These are phyloP conservation scores for Diplodia mutila DNA, from an alignment of 2,329 filamentous ascomycete genomes.

Conservation along the genomic window DNA sequence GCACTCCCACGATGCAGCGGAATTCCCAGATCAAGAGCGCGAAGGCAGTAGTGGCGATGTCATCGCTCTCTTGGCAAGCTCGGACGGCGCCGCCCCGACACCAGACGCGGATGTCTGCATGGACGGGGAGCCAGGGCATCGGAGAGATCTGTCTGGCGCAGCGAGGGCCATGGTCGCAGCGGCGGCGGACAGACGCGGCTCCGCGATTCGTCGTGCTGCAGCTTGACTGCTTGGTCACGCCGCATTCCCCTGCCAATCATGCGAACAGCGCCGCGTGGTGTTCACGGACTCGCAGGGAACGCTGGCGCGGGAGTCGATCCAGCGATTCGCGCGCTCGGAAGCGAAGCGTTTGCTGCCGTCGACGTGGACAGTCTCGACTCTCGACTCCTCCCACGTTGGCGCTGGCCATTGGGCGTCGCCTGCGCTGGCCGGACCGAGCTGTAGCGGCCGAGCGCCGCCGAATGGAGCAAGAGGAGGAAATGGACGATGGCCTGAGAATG, in stretches of 20 bases:
- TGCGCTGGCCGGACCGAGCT: too few species aligned
- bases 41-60: constrained; percentile 5
- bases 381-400: constrained; percentile 8
- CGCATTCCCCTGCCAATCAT: constrained; percentile 24
- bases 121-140: constrained; percentile 19
- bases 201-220: constrained; percentile 19
- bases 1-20: not conserved
- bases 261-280: constrained; percentile 18
- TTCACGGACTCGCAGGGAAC: constrained; percentile 17
- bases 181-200: not conserved
- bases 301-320: constrained; percentile 21
- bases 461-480: constrained; percentile 2
- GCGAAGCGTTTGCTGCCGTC: constrained; percentile 15
- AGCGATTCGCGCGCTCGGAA: constrained; percentile 19
- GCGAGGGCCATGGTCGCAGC: not conserved
- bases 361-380: not conserved
- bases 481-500: constrained; percentile 5
- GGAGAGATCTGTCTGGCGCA: constrained; percentile 22
- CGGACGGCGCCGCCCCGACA: constrained; percentile 1
- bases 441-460: not conserved
- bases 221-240: not conserved
- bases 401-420: constrained; percentile 3
- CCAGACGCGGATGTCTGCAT: constrained; percentile 15
- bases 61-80: constrained; percentile 7
- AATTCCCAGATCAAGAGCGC: not conserved